Evolutionary conservation across 2,329 filamentous ascomycete genomes (phyloP).

Genomic region (Clonostachys solani): DNA sequence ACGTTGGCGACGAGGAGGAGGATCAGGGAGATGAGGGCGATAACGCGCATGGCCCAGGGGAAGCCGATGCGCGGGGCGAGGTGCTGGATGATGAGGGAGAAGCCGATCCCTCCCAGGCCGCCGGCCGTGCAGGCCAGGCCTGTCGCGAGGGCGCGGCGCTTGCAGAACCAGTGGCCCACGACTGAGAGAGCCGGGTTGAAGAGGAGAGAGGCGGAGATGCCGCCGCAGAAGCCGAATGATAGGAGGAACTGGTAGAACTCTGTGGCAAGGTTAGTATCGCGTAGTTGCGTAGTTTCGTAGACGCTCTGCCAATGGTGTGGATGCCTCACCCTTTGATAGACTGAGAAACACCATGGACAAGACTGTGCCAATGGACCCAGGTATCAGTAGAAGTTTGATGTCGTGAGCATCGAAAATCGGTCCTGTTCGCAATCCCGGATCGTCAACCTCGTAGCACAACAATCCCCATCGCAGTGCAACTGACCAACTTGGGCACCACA

Average conservation of each 20-base stretch:
- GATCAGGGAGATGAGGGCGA: conserved; percentile 16
- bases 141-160: conserved; percentile 60
- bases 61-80: conserved; percentile 19
- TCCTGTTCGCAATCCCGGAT: conserved; percentile 50
- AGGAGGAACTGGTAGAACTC: conserved; percentile 70
- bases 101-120: conserved; percentile 52
- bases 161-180: conserved; percentile 65
- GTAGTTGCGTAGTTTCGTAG: conserved; percentile 3
- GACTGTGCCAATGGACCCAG: conserved; percentile 52
- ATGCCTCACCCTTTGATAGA: conserved; percentile 40
- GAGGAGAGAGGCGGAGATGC: conserved; percentile 60
- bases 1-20: conserved; percentile 17
- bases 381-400: conserved; percentile 51
- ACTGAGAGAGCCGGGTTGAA: conserved; percentile 66
- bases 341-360: conserved; percentile 53
- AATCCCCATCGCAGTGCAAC: too few relatives aligned
- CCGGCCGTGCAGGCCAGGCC: conserved; percentile 65
- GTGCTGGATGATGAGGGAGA: conserved; percentile 26
- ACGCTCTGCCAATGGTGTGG: neutral
- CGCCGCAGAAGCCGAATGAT: conserved; percentile 62
- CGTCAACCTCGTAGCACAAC: too few relatives aligned
- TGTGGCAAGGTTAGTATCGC: conserved; percentile 5
- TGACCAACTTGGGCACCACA: too few relatives aligned
- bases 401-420: conserved; percentile 51
- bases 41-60: conserved; percentile 19